A percentile compares a stretch with the other conserved stretches of the same genome.
Evolutionary conservation across 805 yeast genomes (phyloP).

Genomic region (Candida railenensis): DNA sequence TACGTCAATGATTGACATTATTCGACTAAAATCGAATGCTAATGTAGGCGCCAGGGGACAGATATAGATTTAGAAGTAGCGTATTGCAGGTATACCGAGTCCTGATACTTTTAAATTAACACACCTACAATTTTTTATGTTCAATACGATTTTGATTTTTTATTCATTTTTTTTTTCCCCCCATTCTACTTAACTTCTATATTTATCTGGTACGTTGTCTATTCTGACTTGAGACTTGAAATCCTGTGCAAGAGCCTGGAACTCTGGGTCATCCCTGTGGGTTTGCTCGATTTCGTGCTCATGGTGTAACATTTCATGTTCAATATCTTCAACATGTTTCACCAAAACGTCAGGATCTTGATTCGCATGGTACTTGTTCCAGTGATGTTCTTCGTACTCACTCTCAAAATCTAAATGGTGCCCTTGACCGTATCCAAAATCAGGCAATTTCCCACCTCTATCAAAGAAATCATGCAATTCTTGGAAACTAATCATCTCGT

Average conservation of each 20-base stretch:
- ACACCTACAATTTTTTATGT: too few relatives aligned
- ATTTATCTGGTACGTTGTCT: constrained; percentile 33
- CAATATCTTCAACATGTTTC: constrained; percentile 86
- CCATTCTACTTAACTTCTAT: constrained; percentile 9
- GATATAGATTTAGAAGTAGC: too few relatives aligned
- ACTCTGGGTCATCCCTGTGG: constrained; percentile 27
- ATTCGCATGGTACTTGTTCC: constrained; percentile 77
- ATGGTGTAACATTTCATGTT: constrained; percentile 82
- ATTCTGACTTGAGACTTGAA: constrained; percentile 28
- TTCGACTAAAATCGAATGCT: too few relatives aligned
- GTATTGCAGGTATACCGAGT: too few relatives aligned
- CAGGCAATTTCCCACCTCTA: constrained; percentile 77
- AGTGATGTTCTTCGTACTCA: constrained; percentile 93
- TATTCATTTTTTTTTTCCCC: not conserved
- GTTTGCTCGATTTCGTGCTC: constrained; percentile 77
- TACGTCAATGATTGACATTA: too few relatives aligned
- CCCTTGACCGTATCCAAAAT: constrained; percentile 90
- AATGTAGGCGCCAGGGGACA: too few relatives aligned
- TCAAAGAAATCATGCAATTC: constrained; percentile 68
- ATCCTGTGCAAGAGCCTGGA: constrained; percentile 28
- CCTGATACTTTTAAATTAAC: too few relatives aligned
- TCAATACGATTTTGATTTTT: not conserved
- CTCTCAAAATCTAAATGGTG: constrained; percentile 92
- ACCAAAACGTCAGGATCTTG: constrained; percentile 78
- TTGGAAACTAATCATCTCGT: constrained; percentile 60